These are phyloP conservation scores for Cucumis melo DNA, from an alignment of 306 rosid genomes.

Conservation along the genomic window DNA sequence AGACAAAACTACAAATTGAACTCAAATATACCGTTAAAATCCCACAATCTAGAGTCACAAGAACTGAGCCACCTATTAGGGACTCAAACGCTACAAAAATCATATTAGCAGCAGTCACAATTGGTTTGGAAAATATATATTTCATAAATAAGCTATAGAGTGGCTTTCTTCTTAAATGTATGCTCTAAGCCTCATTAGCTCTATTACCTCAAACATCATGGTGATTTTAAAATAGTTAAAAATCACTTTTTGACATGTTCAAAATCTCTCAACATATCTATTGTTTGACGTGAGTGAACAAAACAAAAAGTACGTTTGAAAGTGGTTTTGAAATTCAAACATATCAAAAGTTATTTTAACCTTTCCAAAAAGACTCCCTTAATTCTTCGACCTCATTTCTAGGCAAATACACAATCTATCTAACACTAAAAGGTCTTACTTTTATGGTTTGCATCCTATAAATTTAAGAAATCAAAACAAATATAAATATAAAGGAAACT, in stretches of 20 bases:
- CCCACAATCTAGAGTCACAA: not conserved
- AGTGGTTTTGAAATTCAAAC: no score
- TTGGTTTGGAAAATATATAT: not conserved
- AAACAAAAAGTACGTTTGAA: no score
- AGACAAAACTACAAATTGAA: not conserved
- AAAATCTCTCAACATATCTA: no score
- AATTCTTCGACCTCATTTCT: not conserved
- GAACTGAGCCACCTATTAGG: not conserved
- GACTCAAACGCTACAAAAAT: not conserved
- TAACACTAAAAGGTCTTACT: no score
- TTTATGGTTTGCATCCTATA: not conserved
- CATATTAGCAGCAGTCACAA: not conserved
- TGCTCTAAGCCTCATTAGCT: not conserved
- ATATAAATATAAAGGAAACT: not conserved
- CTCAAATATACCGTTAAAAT: not conserved
- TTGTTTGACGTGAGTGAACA: not conserved
- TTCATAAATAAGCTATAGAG: not conserved
- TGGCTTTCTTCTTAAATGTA: not conserved
- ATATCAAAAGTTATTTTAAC: not conserved
- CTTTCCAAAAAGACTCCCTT: not conserved
- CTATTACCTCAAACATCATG: no score
- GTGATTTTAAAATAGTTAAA: no score
- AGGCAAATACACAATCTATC: not conserved
- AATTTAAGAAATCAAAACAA: not conserved
- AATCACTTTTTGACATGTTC: not conserved